phyloP scores from a whole-genome alignment of 768 basidiomycete species.

The Tremella mesenterica region DNA sequence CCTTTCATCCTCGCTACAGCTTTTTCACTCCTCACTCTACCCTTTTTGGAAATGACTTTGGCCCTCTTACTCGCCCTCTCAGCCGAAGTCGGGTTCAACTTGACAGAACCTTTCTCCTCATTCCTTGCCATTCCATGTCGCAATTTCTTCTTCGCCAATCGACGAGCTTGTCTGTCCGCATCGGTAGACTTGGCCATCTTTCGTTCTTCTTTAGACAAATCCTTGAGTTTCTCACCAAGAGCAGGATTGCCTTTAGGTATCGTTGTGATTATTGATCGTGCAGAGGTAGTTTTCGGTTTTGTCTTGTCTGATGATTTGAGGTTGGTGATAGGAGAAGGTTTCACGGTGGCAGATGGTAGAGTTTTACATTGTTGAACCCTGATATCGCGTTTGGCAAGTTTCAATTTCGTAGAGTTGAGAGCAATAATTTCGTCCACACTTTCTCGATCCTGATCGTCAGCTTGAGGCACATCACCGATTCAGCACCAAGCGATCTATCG shows the following conservation, averaged over 20 bases:
- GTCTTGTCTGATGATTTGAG: slow-evolving; percentile 22
- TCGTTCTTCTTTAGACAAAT: slow-evolving; percentile 73
- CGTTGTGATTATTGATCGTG: too few relatives aligned
- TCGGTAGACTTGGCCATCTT: slow-evolving; percentile 73
- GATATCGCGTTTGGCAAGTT: slow-evolving; percentile 84
- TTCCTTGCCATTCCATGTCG: slow-evolving; percentile 13
- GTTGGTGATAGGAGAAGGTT: slow-evolving; percentile 8
- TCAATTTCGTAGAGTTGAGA: slow-evolving; percentile 64
- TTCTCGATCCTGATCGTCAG: slow-evolving; percentile 60
- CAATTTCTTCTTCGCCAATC: slow-evolving; percentile 79
- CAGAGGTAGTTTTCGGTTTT: slow-evolving; percentile 8
- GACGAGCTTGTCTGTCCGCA: slow-evolving; percentile 67
- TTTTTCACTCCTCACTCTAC: slow-evolving; percentile 38
- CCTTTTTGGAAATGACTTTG: slow-evolving; percentile 43
- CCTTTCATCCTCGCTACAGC: slow-evolving; percentile 43
- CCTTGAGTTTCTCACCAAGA: slow-evolving; percentile 68
- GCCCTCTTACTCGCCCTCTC: slow-evolving; percentile 29
- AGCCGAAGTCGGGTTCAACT: slow-evolving; percentile 29
- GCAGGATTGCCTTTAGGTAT: slow-evolving; percentile 71
- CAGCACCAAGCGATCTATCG: not conserved
- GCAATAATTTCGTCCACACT: slow-evolving; percentile 89
- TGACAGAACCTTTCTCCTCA: slow-evolving; percentile 38
- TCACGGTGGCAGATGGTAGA: slow-evolving; percentile 44
- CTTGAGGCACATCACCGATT: not conserved
- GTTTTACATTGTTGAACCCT: slow-evolving; percentile 86